Base-by-base conservation (phyloP, 2,329 filamentous ascomycete genomes). In the Penicillium sp. region DNA sequence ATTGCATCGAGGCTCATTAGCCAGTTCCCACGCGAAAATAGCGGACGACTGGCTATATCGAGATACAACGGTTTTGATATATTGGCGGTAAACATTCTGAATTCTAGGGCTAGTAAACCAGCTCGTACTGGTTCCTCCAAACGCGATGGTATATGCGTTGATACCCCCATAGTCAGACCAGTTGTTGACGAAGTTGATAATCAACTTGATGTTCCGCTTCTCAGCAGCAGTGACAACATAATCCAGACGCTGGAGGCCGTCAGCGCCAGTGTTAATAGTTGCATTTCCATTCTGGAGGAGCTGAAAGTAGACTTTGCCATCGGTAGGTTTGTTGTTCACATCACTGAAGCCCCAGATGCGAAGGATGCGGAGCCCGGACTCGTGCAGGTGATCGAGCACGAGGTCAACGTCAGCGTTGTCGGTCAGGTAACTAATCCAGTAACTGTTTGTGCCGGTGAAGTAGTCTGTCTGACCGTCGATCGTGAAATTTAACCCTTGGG, bases 131-230 rank as follows among this genome's bases (percentile, higher is more conserved):
- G 67, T 68, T 44, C 79, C 80, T 33, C 82, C 83, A 53, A 83
- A 86, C 2, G 80, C 81, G 9, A 69, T 74, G 40, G 79, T 78
- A 62, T 87, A 87, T 2, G 82, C 81, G 13, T 77, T 75, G 72
- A 87, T 87, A 44, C 86, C 85, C 24, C 86, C 86, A 42, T 87
- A 88, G 64, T 89, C 87, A 42, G 76, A 77, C 86, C 86, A 90
- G 72, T 88, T 84, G 73, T 89, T 89, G 51, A 88, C 83, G 34
- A 71, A 71, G 54, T 69, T 70, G 52, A 71, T 84, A 55, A 88
- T 86, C 6, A 88, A 74, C 67, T 87, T 86, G 61, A 89, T 77
- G 3, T 81, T 82, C 50, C 82, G 76, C 50, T 77, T 75, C 68
- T 87, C 84, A 5, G 86, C 86, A 0, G 81, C 75, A 34, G 77